Conservation (phyloP, 202 grass and related monocot species). For the Elaeis oleifera region DNA sequence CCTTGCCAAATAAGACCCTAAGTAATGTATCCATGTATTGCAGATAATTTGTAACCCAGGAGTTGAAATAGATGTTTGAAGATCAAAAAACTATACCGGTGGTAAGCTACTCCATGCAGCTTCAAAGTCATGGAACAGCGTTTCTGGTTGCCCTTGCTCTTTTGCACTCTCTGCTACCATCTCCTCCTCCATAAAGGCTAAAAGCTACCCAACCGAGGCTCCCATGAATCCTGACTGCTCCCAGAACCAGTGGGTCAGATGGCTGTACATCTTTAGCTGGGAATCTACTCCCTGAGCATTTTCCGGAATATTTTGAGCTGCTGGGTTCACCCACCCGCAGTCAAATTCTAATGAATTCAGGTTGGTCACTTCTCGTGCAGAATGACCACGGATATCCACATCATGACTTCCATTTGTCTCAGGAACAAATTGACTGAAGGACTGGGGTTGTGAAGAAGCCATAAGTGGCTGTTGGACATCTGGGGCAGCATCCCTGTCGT, state of each 20-base stretch:
- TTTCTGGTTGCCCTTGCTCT: too few species aligned
- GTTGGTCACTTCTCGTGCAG: constrained; percentile 15
- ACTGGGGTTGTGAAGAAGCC: constrained; percentile 6
- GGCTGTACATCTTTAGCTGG: constrained; percentile 6
- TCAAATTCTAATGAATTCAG: constrained; percentile 11
- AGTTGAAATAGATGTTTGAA: too few species aligned
- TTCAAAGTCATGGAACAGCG: too few species aligned
- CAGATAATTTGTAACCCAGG: too few species aligned
- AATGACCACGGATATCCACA: constrained; percentile 2
- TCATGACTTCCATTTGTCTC: constrained; percentile 21
- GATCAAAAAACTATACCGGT: too few species aligned
- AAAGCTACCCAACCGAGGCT: constrained; percentile 11
- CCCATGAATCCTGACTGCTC: constrained; percentile 13
- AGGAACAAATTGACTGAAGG: constrained; percentile 1
- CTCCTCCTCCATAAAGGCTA: too few species aligned
- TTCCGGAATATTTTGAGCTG: neutral
- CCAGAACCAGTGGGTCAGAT: constrained; percentile 3
- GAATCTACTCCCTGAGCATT: constrained; percentile 10
- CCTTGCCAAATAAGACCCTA: too few species aligned
- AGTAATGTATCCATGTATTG: too few species aligned
- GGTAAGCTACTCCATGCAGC: too few species aligned
- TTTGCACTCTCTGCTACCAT: too few species aligned
- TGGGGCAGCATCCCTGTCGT: neutral
- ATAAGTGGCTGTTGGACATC: constrained; percentile 24
- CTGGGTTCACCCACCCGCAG: constrained; percentile 11